Percentiles rank a stretch among this genome's conserved stretches.
Evolutionary conservation across 805 yeast genomes (phyloP).

Genomic region (Candida namnaoensis): DNA sequence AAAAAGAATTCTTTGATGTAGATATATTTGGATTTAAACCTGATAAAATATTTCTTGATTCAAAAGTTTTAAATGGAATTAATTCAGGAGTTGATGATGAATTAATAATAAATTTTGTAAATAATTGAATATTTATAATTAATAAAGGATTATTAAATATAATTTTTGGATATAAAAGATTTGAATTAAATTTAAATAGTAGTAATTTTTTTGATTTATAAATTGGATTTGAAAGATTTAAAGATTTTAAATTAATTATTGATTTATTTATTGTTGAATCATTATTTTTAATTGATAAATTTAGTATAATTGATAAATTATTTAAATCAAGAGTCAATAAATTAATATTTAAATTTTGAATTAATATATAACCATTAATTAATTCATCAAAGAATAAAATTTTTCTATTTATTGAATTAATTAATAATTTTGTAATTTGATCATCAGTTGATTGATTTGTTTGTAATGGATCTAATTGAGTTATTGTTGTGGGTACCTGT

Average conservation of each 20-base stretch:
- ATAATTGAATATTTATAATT: conserved; percentile 3
- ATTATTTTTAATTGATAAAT: too few species aligned
- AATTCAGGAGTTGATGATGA: background rate
- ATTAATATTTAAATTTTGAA: too few species aligned
- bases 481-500: too few species aligned
- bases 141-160: conserved; percentile 11
- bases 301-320: too few species aligned
- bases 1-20: conserved; percentile 7
- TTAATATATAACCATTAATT: too few species aligned
- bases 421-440: too few species aligned
- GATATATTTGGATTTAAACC: conserved; percentile 1
- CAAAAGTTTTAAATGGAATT: conserved; percentile 8
- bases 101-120: background rate
- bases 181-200: conserved; percentile 7
- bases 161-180: conserved; percentile 14
- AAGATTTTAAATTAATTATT: background rate
- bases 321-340: too few species aligned
- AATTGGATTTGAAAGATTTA: background rate
- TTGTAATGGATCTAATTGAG: too few species aligned
- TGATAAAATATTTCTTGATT: conserved; percentile 10
- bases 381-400: too few species aligned
- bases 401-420: too few species aligned
- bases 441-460: too few species aligned
- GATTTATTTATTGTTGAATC: too few species aligned
- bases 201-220: background rate